phyloP scores from a whole-genome alignment of 2,329 filamentous ascomycete species.

The Myriosclerotinia scirpicola region DNA sequence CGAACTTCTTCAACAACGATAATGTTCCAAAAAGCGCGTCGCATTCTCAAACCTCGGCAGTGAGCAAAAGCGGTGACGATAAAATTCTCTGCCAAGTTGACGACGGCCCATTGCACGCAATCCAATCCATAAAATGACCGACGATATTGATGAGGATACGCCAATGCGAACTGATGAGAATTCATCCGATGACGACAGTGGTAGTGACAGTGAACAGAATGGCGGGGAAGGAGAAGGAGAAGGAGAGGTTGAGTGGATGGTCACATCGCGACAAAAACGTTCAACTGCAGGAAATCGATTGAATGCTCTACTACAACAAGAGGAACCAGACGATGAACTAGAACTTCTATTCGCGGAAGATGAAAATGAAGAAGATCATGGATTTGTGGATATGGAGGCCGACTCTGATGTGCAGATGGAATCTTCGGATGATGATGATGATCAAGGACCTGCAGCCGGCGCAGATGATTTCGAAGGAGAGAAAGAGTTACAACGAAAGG shows the following conservation, averaged over 20 bases:
- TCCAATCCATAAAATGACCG: conserved; percentile 23
- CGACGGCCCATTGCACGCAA: neutral
- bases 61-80: neutral
- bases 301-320: conserved; percentile 72
- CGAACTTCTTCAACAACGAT: conserved; percentile 10
- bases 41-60: neutral
- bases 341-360: conserved; percentile 75
- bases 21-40: conserved; percentile 5
- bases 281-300: conserved; percentile 84
- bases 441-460: conserved; percentile 63
- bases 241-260: conserved; percentile 62
- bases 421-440: conserved; percentile 80
- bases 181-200: conserved; percentile 27
- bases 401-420: conserved; percentile 82
- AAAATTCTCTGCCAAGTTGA: neutral
- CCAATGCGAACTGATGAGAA: conserved; percentile 30
- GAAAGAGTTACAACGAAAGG: conserved; percentile 77
- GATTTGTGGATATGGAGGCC: conserved; percentile 67
- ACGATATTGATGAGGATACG: conserved; percentile 27
- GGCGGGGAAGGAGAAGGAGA: conserved; percentile 29
- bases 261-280: conserved; percentile 70
- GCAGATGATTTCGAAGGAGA: conserved; percentile 75
- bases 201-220: conserved; percentile 25
- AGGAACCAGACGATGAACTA: conserved; percentile 62
- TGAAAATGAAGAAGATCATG: conserved; percentile 57